Evolutionary conservation across 192 early-diverging fungal genomes (phyloP).

Genomic region (Umbelopsis ramanniana): DNA sequence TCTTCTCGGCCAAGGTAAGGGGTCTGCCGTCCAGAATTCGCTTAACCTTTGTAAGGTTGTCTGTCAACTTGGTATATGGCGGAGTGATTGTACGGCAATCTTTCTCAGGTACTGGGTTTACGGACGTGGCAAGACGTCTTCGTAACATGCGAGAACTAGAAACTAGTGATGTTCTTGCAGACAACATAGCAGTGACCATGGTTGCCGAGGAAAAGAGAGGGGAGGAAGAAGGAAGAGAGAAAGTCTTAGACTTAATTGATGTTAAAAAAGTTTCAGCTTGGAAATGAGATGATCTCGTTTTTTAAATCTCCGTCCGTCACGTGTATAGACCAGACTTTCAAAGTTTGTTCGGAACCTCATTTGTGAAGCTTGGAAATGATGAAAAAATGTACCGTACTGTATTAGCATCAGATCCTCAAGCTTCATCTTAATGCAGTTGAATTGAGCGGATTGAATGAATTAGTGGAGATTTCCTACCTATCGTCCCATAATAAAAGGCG

Average conservation of each 20-base stretch:
- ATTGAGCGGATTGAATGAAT: too few species aligned
- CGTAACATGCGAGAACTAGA: neutral
- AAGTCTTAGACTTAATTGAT: neutral
- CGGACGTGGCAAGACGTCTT: conserved; percentile 27
- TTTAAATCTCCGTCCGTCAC: conserved; percentile 19
- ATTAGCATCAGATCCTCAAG: too few species aligned
- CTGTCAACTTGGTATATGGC: conserved; percentile 52
- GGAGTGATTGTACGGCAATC: conserved; percentile 55
- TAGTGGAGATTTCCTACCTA: too few species aligned
- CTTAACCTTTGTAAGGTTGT: conserved; percentile 53
- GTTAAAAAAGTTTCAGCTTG: neutral
- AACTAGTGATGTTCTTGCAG: neutral
- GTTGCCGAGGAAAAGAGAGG: conserved; percentile 12
- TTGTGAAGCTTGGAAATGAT: too few species aligned
- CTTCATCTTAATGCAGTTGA: too few species aligned
- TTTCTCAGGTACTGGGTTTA: conserved; percentile 42
- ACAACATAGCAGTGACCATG: conserved; percentile 18
- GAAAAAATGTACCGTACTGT: too few species aligned
- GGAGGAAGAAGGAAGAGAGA: conserved; percentile 7
- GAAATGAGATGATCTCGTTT: conserved; percentile 18
- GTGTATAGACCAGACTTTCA: neutral
- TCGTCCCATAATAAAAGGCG: too few species aligned
- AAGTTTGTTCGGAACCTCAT: too few species aligned
- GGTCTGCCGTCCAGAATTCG: conserved; percentile 57
- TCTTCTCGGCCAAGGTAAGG: conserved; percentile 95